phyloP scores from a whole-genome alignment of 2,329 filamentous ascomycete species.

The Alternaria solani region DNA sequence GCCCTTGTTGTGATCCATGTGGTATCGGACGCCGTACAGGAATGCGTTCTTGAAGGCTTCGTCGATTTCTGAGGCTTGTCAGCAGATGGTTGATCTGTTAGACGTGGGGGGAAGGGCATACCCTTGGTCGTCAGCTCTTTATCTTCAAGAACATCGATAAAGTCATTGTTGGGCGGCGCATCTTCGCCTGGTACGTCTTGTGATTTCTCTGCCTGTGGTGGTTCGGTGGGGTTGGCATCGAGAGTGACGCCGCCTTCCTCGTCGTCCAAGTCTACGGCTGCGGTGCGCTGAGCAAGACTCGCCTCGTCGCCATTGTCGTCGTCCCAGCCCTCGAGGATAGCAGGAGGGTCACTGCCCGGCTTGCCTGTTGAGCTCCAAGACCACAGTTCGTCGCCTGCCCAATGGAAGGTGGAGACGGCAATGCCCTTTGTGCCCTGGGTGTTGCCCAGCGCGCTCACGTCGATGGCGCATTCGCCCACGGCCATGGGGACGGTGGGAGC shows the following conservation, averaged over 20 bases:
- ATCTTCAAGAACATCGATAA: slow-evolving; percentile 53
- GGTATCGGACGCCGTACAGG: slow-evolving; percentile 67
- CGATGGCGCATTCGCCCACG: slow-evolving; percentile 71
- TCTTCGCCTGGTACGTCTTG: slow-evolving; percentile 47
- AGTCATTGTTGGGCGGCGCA: slow-evolving; percentile 41
- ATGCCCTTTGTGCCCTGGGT: slow-evolving; percentile 70
- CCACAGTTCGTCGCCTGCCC: slow-evolving; percentile 75
- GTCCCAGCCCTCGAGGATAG: slow-evolving; percentile 62
- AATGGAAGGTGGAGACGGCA: slow-evolving; percentile 71
- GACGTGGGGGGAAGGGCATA: slow-evolving; percentile 31
- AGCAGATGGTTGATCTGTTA: neutral
- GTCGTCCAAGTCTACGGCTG: slow-evolving; percentile 53
- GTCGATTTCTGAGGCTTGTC: slow-evolving; percentile 65
- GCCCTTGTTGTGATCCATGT: slow-evolving; percentile 64
- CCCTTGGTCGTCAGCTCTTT: slow-evolving; percentile 66
- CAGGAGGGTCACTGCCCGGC: slow-evolving; percentile 62
- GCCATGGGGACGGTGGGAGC: slow-evolving; percentile 68
- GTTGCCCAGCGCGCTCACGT: slow-evolving; percentile 63
- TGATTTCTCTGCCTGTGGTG: slow-evolving; percentile 44
- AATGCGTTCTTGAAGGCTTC: slow-evolving; percentile 71
- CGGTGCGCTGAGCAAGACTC: slow-evolving; percentile 50
- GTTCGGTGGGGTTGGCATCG: slow-evolving; percentile 35
- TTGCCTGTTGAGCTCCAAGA: slow-evolving; percentile 65
- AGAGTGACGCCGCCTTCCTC: slow-evolving; percentile 59
- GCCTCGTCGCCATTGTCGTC: slow-evolving; percentile 45